These are phyloP conservation scores for Beverwykella pulmonaria DNA, from an alignment of 495 filamentous ascomycete species.

Conservation along the genomic window DNA sequence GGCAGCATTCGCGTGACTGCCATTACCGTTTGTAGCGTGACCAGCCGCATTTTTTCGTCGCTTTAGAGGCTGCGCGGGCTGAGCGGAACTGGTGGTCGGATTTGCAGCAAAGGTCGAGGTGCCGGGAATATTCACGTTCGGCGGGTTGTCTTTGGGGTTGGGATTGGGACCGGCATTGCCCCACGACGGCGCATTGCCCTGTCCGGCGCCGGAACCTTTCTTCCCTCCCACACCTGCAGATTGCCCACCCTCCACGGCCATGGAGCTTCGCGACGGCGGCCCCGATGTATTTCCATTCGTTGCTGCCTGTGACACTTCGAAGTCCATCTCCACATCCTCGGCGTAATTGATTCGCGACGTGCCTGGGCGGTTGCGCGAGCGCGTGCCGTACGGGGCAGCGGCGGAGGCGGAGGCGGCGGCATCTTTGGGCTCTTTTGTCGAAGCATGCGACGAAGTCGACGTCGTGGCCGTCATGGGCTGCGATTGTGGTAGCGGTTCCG, in stretches of 20 bases:
- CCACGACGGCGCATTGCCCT: conserved; percentile 37
- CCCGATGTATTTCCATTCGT: conserved; percentile 36
- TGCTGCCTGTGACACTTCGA: conserved; percentile 55
- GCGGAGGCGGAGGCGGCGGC: conserved; percentile 16
- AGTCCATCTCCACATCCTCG: conserved; percentile 90
- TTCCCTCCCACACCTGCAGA: conserved; percentile 29
- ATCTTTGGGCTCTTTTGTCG: conserved; percentile 33
- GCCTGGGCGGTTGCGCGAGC: conserved; percentile 86
- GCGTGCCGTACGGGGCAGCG: conserved; percentile 81
- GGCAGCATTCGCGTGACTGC: conserved; percentile 30
- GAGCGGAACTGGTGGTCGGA: conserved; percentile 46
- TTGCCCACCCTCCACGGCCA: conserved; percentile 26
- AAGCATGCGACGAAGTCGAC: conserved; percentile 45
- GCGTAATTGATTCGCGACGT: conserved; percentile 88
- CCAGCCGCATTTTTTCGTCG: conserved; percentile 71
- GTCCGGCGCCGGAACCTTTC: conserved; percentile 28
- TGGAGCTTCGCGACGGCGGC: conserved; percentile 33
- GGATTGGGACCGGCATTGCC: conserved; percentile 22
- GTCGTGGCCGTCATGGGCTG: conserved; percentile 58
- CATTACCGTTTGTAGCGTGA: conserved; percentile 39
- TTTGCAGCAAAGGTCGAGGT: conserved; percentile 64
- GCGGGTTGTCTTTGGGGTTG: conserved; percentile 43
- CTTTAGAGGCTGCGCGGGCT: conserved; percentile 50
- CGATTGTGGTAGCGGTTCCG: conserved; percentile 39
- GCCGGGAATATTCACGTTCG: conserved; percentile 65